Base-by-base conservation (phyloP, 305 asterid genomes). In the Fraxinus nigra region DNA sequence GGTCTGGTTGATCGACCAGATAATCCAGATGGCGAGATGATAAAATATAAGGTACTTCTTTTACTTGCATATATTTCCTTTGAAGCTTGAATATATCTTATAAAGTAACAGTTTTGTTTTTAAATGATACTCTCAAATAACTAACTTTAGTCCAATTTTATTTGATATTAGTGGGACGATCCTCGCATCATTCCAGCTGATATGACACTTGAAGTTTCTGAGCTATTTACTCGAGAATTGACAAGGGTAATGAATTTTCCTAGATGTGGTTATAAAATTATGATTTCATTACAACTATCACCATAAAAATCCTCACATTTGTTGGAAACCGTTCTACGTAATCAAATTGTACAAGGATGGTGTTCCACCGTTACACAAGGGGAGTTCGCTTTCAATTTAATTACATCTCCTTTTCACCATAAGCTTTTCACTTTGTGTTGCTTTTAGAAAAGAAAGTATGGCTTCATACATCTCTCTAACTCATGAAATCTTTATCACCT, bases 171-270 rank as follows among this genome's bases (percentile, higher is more conserved):
- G 98, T 96, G 99, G 99, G 99, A 94, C 76, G 98, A 96, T 89
- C 99, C 97, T 79, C 92, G 85, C 78, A 93, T 96, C 80, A 79
- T 94, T 83, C 98, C 98, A 82, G 95, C 93, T 72, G 86, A 89
- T 87, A 96, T 96, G 98, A 85, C 96, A 22, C 91, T 86, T 74
- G 99, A 96, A 91, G 98, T 94, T 85, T 92, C 98, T 32, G 99
- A 96, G 90, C 97, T 96, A 84, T 94, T 94, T 80, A 89, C 91
- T 56, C 92, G 98, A 88, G 99, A 94, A 89, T 84, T 96, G 92
- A 88, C 97, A 83, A 89, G 98, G 95, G 99, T 95, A 94, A 89
- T 65, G 72, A 28, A 59, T 65, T 82, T 79, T 28, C 85, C 82
- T 76, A 80, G 72, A 76, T 84, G 77, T 77, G 37, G 9, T 30